Percentiles rank a stretch among this genome's conserved stretches.
Conservation (phyloP, 2,329 filamentous ascomycete genomes). For the Ascochyta lentis region DNA sequence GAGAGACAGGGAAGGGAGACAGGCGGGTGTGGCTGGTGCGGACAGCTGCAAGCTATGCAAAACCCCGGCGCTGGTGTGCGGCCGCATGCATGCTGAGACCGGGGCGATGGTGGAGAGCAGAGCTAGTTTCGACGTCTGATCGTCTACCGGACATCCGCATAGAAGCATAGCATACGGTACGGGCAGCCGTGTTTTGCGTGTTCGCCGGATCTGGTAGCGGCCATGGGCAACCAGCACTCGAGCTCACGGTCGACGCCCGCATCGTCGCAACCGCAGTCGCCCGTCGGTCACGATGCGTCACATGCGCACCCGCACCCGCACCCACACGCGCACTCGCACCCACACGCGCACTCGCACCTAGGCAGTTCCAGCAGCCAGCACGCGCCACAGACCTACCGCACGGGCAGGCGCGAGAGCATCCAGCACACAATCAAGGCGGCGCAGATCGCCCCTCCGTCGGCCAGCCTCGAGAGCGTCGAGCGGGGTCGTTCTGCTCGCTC, state of each 20-base stretch:
- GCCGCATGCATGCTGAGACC: slow-evolving; percentile 29
- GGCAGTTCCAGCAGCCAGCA: slow-evolving; percentile 4
- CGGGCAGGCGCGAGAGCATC: slow-evolving; percentile 50
- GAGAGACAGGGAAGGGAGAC: background rate
- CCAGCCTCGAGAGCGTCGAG: slow-evolving; percentile 47
- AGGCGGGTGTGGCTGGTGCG: slow-evolving; percentile 22
- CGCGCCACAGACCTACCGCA: slow-evolving; percentile 30
- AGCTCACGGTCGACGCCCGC: slow-evolving; percentile 28
- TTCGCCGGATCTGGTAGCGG: slow-evolving; percentile 8
- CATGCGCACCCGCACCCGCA: slow-evolving; percentile 18
- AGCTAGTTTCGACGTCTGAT: slow-evolving; percentile 19
- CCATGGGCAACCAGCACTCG: slow-evolving; percentile 48
- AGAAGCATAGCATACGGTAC: background rate
- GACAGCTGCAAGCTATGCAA: slow-evolving; percentile 22
- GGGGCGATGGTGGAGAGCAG: slow-evolving; percentile 21
- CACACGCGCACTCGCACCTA: slow-evolving; percentile 14
- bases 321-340: slow-evolving; percentile 15
- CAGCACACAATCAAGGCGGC: slow-evolving; percentile 49
- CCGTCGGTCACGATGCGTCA: slow-evolving; percentile 16
- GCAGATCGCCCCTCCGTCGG: slow-evolving; percentile 47
- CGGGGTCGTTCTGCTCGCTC: slow-evolving; percentile 31
- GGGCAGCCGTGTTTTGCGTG: background rate
- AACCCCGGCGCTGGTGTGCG: slow-evolving; percentile 29
- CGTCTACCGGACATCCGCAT: background rate
- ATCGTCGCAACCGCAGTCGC: slow-evolving; percentile 35